These are phyloP conservation scores for Helianthus tuberosus DNA, from an alignment of 129 eudicot species.

Conservation along the genomic window DNA sequence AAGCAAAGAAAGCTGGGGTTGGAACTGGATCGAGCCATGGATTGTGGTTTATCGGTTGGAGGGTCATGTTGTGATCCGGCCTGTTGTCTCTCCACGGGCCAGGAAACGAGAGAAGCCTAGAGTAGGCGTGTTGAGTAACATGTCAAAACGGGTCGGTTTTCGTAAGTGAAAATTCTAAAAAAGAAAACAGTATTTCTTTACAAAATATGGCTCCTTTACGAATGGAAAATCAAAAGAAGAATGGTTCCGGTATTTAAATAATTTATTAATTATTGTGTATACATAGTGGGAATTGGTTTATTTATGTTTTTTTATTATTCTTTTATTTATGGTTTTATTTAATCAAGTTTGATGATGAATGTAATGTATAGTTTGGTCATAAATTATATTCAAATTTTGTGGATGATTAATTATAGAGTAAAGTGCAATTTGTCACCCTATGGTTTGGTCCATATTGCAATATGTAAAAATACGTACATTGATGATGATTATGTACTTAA, in stretches of 20 bases:
- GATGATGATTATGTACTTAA: no score
- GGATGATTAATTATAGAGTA: no score
- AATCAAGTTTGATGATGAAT: background rate
- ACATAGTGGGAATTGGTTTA: slow-evolving; percentile 2
- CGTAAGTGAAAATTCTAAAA: background rate
- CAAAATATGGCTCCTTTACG: background rate
- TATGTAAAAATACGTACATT: no score
- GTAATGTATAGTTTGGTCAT: background rate
- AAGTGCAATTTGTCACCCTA: no score
- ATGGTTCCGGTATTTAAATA: background rate
- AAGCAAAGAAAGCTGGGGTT: slow-evolving; percentile 60
- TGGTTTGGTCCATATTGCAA: no score
- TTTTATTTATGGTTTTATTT: slow-evolving; percentile 10
- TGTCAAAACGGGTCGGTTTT: background rate
- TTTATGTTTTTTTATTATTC: background rate
- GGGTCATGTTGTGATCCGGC: slow-evolving; percentile 38
- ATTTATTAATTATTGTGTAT: slow-evolving; percentile 19
- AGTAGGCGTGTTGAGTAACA: background rate
- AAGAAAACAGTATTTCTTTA: background rate
- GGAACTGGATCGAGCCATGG: slow-evolving; percentile 64
- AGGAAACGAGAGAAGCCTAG: slow-evolving; percentile 9
- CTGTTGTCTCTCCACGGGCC: slow-evolving; percentile 25
- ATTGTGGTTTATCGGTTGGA: slow-evolving; percentile 50
- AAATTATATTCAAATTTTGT: background rate
- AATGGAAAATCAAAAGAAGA: slow-evolving; percentile 17